These are phyloP conservation scores for Globisporangium middletonii DNA, from an alignment of 352 stramenopile species.

Conservation along the genomic window DNA sequence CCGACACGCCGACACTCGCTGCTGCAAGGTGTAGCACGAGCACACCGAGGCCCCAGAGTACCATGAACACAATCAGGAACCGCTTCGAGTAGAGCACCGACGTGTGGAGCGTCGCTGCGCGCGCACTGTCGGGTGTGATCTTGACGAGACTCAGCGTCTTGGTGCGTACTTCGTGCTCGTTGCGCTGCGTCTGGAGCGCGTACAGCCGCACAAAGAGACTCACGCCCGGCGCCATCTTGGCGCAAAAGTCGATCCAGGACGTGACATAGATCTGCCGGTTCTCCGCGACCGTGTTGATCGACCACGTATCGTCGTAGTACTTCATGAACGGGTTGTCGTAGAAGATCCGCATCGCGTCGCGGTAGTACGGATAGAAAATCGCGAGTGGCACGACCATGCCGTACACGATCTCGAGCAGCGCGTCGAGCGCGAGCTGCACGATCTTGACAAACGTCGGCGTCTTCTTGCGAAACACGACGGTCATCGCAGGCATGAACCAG, in stretches of 20 bases:
- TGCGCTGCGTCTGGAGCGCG: neutral
- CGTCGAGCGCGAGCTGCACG: slow-evolving; percentile 10
- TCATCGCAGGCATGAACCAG: slow-evolving; percentile 17
- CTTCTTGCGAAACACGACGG: slow-evolving; percentile 6
- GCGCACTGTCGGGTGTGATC: no score
- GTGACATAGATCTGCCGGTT: slow-evolving; percentile 11
- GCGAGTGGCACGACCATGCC: slow-evolving; percentile 19
- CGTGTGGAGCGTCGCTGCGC: neutral
- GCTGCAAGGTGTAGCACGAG: slow-evolving; percentile 7
- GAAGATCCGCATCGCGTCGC: slow-evolving; percentile 17
- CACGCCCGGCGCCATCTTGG: slow-evolving; percentile 5
- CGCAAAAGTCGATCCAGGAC: slow-evolving; percentile 13
- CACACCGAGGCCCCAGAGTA: slow-evolving; percentile 8
- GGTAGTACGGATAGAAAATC: slow-evolving; percentile 24
- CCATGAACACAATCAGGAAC: slow-evolving; percentile 3
- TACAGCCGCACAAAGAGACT: slow-evolving; percentile 3
- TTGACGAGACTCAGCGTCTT: neutral
- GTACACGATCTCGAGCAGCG: slow-evolving; percentile 13
- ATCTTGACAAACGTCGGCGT: slow-evolving; percentile 6
- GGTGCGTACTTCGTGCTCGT: neutral
- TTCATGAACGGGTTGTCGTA: neutral
- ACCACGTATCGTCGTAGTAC: slow-evolving; percentile 16
- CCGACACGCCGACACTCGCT: neutral
- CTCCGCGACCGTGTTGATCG: slow-evolving; percentile 6
- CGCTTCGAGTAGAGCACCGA: neutral